Base-by-base conservation (phyloP, 371 early-diverging fungal genomes). In the Choanephora cucurbitarum region DNA sequence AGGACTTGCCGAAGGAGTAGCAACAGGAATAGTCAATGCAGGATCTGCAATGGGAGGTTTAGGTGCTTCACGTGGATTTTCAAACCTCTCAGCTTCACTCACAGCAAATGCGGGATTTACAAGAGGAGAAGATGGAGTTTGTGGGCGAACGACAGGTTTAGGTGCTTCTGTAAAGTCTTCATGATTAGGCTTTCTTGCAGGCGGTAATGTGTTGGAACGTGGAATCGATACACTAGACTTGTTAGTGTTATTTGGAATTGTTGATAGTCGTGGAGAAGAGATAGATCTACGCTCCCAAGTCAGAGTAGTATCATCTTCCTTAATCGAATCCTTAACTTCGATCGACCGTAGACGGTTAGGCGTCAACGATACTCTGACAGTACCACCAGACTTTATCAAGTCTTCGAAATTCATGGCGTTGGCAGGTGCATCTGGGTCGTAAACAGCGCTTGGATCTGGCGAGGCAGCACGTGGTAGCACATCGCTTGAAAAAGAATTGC, bases 321-420 rank as follows among this genome's bases (percentile, higher is more conserved):
- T 67, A 15, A 54, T 55, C 37, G 66, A 60, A 21, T 66, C 60
- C 34, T 62, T 65, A 1, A 82, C 69, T 55, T 86, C 86, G 24
- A 86, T 84, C 0, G 84, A 81, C n/a, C 72, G 68, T 15, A 86
- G 55, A 45, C 86, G 70, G 51, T 82, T 84, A 13, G 86, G 86
- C 14, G 86, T 86, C 37, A 86, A 54, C 1, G 84, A 79, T 6
- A 84, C 83, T 33, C 78, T 79, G 72, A 81, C 76, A 5, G 86
- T 86, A 24, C 80, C 75, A 31, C 82, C 83, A 31, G 80, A 81
- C 28, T 75, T 72, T 28, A 86, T 82, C 10, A 86, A 50, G 31
- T 78, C 79, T 45, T 86, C 86, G 70, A 86, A 84, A 48, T 81
- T 75, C 50, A 74, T 64, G 9, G 39, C 55, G 0, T 55, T 49